Evolutionary conservation across 208 protist species (phyloP).

Genomic region (Wallacemonas sp.): DNA sequence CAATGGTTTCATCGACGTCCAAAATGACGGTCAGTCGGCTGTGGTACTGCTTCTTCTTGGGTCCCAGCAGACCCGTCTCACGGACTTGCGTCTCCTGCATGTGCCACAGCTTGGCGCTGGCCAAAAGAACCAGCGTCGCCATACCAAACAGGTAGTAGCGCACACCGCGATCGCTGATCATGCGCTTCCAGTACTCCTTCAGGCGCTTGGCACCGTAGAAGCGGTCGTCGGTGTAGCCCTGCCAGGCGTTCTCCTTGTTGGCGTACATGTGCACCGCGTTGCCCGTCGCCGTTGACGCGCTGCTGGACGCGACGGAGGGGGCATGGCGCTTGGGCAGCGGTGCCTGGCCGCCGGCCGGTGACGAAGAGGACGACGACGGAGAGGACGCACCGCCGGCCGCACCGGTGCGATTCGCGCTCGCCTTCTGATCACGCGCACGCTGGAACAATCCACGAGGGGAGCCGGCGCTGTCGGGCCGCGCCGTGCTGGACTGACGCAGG

Average conservation of each 20-base stretch:
- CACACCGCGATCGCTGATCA: conserved; percentile 66
- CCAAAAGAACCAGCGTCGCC: conserved; percentile 51
- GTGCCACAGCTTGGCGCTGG: conserved; percentile 55
- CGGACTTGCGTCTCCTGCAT: conserved; percentile 58
- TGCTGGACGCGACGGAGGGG: conserved; percentile 26
- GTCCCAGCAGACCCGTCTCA: conserved; percentile 67
- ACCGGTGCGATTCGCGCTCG: no score
- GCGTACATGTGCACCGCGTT: conserved; percentile 82
- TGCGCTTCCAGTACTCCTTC: conserved; percentile 72
- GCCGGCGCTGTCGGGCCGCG: neutral
- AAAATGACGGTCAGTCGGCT: conserved; percentile 86
- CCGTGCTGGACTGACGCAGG: neutral
- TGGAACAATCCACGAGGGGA: conserved; percentile 5
- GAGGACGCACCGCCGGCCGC: neutral
- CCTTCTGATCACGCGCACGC: conserved; percentile 2
- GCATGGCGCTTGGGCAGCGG: conserved; percentile 28
- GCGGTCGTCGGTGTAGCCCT: conserved; percentile 80
- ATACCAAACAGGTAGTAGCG: conserved; percentile 82
- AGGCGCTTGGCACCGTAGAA: conserved; percentile 83
- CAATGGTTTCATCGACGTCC: conserved; percentile 89
- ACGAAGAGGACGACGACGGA: conserved; percentile 4
- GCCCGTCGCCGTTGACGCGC: conserved; percentile 4
- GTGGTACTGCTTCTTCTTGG: conserved; percentile 77
- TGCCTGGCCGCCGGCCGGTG: conserved; percentile 12
- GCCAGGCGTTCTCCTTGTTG: conserved; percentile 88